Evolutionary conservation across 257 asterid species (phyloP).

Genomic region (Forsythia suspensa): DNA sequence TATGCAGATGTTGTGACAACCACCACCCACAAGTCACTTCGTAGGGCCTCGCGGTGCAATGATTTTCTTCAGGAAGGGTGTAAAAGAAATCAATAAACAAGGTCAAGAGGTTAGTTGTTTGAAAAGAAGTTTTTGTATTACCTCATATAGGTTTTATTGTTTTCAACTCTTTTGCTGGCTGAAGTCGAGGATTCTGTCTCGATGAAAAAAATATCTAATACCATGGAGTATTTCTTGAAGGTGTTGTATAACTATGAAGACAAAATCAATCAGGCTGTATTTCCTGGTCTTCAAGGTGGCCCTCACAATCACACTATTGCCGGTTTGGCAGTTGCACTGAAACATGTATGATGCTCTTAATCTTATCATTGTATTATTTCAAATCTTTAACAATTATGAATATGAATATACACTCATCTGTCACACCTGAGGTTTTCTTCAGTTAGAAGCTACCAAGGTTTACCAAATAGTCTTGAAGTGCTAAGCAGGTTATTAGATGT

Average conservation of each 20-base stretch:
- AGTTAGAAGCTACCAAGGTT: too few species aligned
- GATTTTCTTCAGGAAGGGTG: conserved; percentile 94
- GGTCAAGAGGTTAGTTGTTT: conserved; percentile 77
- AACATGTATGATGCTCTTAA: conserved; percentile 53
- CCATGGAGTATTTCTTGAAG: conserved; percentile 34
- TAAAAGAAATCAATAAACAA: conserved; percentile 89
- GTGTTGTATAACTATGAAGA: conserved; percentile 92
- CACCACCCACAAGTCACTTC: conserved; percentile 95
- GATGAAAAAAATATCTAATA: background rate
- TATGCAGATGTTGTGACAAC: conserved; percentile 97
- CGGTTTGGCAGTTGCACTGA: conserved; percentile 92
- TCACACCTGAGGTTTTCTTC: too few species aligned
- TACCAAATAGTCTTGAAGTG: too few species aligned
- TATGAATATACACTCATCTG: too few species aligned
- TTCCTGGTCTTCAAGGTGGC: conserved; percentile 99
- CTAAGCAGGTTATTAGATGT: too few species aligned
- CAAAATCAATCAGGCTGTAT: conserved; percentile 93
- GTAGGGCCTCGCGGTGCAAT: conserved; percentile 99
- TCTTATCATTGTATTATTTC: conserved; percentile 1
- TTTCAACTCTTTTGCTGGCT: background rate
- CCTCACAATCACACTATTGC: conserved; percentile 98
- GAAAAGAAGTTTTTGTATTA: background rate
- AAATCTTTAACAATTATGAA: too few species aligned
- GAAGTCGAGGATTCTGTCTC: background rate
- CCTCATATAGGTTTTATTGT: background rate